Percentiles rank a stretch among this genome's conserved stretches.
Conservation (phyloP, 2,329 filamentous ascomycete genomes). For the Colletotrichum brevisporum region DNA sequence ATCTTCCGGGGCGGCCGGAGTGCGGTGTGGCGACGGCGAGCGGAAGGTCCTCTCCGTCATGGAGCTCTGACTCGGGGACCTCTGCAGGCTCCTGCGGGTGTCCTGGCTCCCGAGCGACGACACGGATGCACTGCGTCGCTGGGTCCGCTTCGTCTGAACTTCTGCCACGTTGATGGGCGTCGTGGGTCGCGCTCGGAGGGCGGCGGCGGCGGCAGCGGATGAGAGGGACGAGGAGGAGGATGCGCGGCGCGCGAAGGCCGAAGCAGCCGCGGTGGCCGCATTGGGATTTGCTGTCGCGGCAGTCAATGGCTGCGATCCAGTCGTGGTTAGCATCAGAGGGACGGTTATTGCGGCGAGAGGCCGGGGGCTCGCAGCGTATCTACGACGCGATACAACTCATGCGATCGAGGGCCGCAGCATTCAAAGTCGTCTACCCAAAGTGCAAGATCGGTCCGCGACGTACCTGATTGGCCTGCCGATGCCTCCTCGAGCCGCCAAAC, state of each 20-base stretch:
- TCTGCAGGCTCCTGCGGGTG: slow-evolving; percentile 66
- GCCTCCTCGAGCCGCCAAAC: slow-evolving; percentile 67
- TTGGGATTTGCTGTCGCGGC: slow-evolving; percentile 76
- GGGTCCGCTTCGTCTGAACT: slow-evolving; percentile 89
- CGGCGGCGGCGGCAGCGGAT: slow-evolving; percentile 87
- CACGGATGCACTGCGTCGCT: slow-evolving; percentile 78
- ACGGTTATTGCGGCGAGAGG: slow-evolving; percentile 41
- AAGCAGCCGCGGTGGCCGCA: slow-evolving; percentile 84
- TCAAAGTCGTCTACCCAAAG: slow-evolving; percentile 2
- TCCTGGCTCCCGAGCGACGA: slow-evolving; percentile 74
- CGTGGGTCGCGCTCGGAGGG: slow-evolving; percentile 82
- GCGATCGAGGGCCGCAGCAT: neutral
- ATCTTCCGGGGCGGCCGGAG: slow-evolving; percentile 57
- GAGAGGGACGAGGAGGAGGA: slow-evolving; percentile 78
- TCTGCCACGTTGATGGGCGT: slow-evolving; percentile 85
- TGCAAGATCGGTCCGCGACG: slow-evolving; percentile 4
- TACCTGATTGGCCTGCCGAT: slow-evolving; percentile 64
- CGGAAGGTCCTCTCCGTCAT: slow-evolving; percentile 94
- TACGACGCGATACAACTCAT: neutral
- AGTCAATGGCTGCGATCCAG: slow-evolving; percentile 69
- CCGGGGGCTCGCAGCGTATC: neutral
- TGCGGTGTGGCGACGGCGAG: slow-evolving; percentile 68
- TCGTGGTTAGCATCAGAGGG: slow-evolving; percentile 32
- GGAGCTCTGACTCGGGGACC: slow-evolving; percentile 80
- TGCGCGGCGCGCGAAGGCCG: slow-evolving; percentile 81